These are phyloP conservation scores for Diaporthe longicolla DNA, from an alignment of 2,329 filamentous ascomycete genomes.

Conservation along the genomic window DNA sequence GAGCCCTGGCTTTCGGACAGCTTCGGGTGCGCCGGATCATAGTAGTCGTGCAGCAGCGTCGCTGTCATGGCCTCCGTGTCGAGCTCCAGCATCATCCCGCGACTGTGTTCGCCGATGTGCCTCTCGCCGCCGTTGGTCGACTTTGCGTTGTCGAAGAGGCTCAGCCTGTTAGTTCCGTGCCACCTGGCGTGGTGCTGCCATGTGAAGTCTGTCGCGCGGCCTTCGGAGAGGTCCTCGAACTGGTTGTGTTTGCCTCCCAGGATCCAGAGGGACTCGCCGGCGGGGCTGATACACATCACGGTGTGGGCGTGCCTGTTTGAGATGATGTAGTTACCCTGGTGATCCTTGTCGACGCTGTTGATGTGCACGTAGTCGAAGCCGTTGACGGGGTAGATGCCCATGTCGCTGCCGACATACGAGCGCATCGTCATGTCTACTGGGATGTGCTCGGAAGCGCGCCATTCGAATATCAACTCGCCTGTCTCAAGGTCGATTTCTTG, in stretches of 20 bases:
- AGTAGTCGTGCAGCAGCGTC: constrained; percentile 49
- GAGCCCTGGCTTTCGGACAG: constrained; percentile 41
- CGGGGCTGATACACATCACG: constrained; percentile 49
- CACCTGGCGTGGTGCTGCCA: constrained; percentile 58
- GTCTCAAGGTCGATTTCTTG: constrained; percentile 56
- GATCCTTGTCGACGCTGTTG: constrained; percentile 54
- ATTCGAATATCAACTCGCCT: constrained; percentile 55
- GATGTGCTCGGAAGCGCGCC: constrained; percentile 54
- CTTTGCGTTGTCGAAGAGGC: constrained; percentile 57
- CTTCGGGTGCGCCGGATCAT: constrained; percentile 46
- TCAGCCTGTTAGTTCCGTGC: constrained; percentile 50
- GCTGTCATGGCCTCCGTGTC: constrained; percentile 50
- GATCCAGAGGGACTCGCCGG: constrained; percentile 53
- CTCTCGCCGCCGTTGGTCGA: constrained; percentile 50
- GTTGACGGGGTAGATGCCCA: constrained; percentile 48
- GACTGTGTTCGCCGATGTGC: constrained; percentile 47
- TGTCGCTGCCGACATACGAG: constrained; percentile 48
- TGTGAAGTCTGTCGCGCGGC: constrained; percentile 53
- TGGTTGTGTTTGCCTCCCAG: constrained; percentile 54
- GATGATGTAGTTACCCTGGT: constrained; percentile 55
- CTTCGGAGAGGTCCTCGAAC: constrained; percentile 53
- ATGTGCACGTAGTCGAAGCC: constrained; percentile 57
- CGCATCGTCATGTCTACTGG: constrained; percentile 47
- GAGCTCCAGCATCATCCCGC: constrained; percentile 51
- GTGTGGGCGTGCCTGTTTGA: constrained; percentile 53